phyloP scores from a whole-genome alignment of 139 green algal species.

The Zygnema cylindricum region DNA sequence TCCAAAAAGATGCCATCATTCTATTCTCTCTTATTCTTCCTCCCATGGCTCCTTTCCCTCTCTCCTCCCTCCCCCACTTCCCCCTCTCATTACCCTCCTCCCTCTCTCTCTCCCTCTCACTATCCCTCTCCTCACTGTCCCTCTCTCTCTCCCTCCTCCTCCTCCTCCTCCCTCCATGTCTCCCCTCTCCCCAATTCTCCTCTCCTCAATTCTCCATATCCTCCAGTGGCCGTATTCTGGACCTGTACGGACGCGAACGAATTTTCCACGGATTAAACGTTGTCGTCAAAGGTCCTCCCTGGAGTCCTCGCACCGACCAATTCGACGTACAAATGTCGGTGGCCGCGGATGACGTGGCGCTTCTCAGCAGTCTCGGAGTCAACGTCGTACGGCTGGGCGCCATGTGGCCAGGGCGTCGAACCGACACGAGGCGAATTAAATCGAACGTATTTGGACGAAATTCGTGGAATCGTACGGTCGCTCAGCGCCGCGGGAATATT shows the following conservation, averaged over 20 bases:
- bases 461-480: slow-evolving; percentile 6
- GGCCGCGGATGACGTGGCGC: slow-evolving; percentile 13
- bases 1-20: no score
- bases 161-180: no score
- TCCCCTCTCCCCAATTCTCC: no score
- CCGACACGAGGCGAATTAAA: background rate
- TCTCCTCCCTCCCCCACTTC: no score
- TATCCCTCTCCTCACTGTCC: no score
- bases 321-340: slow-evolving; percentile 26
- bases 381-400: slow-evolving; percentile 39
- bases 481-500: slow-evolving; percentile 23
- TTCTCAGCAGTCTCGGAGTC: slow-evolving; percentile 5
- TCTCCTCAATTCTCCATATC: no score
- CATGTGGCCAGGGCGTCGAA: slow-evolving; percentile 50
- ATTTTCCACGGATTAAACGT: slow-evolving; percentile 47
- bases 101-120: no score
- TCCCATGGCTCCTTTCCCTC: no score
- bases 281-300: slow-evolving; percentile 30
- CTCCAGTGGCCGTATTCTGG: slow-evolving; percentile 28
- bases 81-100: no score
- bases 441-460: slow-evolving; percentile 21
- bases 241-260: slow-evolving; percentile 9
- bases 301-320: background rate
- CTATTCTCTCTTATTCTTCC: no score
- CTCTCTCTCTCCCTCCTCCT: no score